Evolutionary conservation across 768 basidiomycete species (phyloP).

Genomic region (Tremella mesenterica): DNA sequence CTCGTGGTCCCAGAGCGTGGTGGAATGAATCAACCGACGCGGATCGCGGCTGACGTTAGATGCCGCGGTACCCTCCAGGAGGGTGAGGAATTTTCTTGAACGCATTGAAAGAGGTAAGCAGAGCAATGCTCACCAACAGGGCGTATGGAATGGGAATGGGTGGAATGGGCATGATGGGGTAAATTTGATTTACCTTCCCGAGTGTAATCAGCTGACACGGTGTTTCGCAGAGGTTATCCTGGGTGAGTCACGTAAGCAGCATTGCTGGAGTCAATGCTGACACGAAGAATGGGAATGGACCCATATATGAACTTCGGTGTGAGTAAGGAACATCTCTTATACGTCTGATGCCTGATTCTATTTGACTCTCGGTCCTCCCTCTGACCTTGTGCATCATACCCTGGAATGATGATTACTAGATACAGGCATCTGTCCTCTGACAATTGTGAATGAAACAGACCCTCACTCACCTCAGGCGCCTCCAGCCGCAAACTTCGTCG

Average conservation of each 20-base stretch:
- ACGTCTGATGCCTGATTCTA: background rate
- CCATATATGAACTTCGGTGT: slow-evolving; percentile 12
- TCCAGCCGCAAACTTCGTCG: slow-evolving; percentile 27
- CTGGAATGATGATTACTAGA: background rate
- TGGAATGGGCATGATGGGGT: slow-evolving; percentile 1
- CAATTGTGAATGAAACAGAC: background rate
- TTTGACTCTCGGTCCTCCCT: background rate
- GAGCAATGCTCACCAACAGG: background rate
- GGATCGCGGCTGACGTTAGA: slow-evolving; percentile 6
- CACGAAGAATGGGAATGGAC: slow-evolving; percentile 3
- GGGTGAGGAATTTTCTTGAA: slow-evolving; percentile 8
- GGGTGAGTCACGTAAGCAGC: slow-evolving; percentile 4
- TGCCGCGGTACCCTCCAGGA: slow-evolving; percentile 26
- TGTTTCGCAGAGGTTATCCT: slow-evolving; percentile 5
- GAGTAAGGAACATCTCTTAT: background rate
- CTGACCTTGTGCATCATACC: slow-evolving; percentile 1
- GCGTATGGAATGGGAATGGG: slow-evolving; percentile 12
- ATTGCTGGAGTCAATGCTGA: background rate
- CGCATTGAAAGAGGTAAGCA: background rate
- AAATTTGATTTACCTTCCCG: background rate
- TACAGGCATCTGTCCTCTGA: background rate
- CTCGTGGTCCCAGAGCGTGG: no score
- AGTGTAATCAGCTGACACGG: slow-evolving; percentile 3
- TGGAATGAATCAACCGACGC: background rate
- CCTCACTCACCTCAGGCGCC: slow-evolving; percentile 27